A percentile compares a stretch with the other conserved stretches of the same genome.
These are phyloP conservation scores for Lipomyces yamanashiensis DNA, from an alignment of 805 yeast species.

Conservation along the genomic window DNA sequence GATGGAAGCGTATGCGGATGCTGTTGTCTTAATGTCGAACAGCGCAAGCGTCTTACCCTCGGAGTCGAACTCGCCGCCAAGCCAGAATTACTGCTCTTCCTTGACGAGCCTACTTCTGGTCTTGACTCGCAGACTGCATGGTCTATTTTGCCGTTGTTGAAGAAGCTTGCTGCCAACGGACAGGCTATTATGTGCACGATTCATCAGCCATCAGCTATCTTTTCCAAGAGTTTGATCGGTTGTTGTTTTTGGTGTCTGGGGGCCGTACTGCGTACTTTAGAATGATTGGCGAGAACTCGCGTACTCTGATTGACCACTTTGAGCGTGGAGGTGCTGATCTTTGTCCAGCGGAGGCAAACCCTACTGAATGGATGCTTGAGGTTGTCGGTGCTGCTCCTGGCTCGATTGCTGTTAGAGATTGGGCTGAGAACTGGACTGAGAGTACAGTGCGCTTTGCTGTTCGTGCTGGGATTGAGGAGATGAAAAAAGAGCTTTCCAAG, in stretches of 20 bases:
- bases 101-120: constrained; percentile 79
- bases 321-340: constrained; percentile 68
- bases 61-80: constrained; percentile 76
- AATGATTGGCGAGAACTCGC: constrained; percentile 70
- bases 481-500: constrained; percentile 61
- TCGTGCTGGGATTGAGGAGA: constrained; percentile 60
- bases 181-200: constrained; percentile 78
- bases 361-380: constrained; percentile 92
- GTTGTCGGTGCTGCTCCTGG: constrained; percentile 50
- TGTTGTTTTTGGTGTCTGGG: constrained; percentile 70
- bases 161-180: constrained; percentile 70
- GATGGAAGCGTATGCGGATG: constrained; percentile 74
- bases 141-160: constrained; percentile 69
- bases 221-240: constrained; percentile 69
- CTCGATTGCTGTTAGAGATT: constrained; percentile 42
- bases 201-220: constrained; percentile 79
- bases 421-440: constrained; percentile 69
- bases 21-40: constrained; percentile 70
- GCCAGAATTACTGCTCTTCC: constrained; percentile 60
- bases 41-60: constrained; percentile 68
- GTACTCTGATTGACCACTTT: constrained; percentile 69
- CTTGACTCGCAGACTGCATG: constrained; percentile 67
- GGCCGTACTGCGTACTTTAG: constrained; percentile 84
- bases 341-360: constrained; percentile 76
- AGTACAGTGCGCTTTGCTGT: constrained; percentile 66